Evolutionary conservation across 768 basidiomycete species (phyloP).

Genomic region (Amanita brunnescens): DNA sequence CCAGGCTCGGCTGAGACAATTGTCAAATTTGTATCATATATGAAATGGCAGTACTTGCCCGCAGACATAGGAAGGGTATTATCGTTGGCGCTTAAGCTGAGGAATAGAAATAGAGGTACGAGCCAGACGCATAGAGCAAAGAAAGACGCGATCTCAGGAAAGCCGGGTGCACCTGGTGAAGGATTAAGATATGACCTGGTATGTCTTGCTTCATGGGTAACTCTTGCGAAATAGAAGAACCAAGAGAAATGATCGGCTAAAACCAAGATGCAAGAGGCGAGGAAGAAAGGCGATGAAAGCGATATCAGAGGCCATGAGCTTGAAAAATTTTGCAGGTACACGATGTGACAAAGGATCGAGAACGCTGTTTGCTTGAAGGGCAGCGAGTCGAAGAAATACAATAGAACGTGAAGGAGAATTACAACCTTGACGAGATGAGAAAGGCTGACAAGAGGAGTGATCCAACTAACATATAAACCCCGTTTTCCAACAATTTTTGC

Average conservation of each 20-base stretch:
- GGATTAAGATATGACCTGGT: conserved; percentile 37
- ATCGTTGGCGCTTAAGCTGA: conserved; percentile 95
- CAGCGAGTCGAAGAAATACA: conserved; percentile 75
- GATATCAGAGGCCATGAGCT: conserved; percentile 88
- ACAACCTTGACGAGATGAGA: conserved; percentile 46
- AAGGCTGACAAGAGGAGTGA: neutral
- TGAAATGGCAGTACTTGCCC: conserved; percentile 23
- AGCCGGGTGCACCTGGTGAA: conserved; percentile 32
- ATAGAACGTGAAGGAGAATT: conserved; percentile 64
- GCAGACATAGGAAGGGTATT: conserved; percentile 80
- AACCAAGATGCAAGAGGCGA: conserved; percentile 79
- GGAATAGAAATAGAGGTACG: conserved; percentile 86
- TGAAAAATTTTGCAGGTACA: conserved; percentile 94
- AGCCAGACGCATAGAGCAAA: conserved; percentile 84
- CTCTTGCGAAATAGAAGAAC: conserved; percentile 88
- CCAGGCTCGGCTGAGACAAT: conserved; percentile 26
- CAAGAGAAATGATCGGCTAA: conserved; percentile 89
- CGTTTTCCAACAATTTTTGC: conserved; percentile 81
- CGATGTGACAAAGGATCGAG: conserved; percentile 74
- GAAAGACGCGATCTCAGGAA: conserved; percentile 75
- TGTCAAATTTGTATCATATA: conserved; percentile 1
- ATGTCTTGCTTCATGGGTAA: conserved; percentile 57
- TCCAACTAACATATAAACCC: conserved; percentile 62
- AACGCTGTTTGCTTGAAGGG: conserved; percentile 69
- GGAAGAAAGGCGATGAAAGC: conserved; percentile 74